These are phyloP conservation scores for Tetracladium maxilliforme DNA, from an alignment of 2,329 filamentous ascomycete genomes.

Conservation along the genomic window DNA sequence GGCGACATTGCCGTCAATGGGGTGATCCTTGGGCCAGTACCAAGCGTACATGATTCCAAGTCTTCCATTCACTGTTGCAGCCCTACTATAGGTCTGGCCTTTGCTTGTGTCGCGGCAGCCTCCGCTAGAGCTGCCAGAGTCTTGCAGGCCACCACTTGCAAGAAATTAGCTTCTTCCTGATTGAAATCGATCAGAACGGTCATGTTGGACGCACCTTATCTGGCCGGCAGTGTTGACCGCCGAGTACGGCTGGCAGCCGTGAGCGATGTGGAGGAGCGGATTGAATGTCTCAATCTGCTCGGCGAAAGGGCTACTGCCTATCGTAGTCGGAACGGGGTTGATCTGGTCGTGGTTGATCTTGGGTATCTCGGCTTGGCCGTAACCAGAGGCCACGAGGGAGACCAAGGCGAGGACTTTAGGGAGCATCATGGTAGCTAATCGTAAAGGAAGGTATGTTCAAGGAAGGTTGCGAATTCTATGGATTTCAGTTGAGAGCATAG, in stretches of 20 bases:
- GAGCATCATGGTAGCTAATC: too few species aligned
- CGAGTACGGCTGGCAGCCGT: conserved; percentile 11
- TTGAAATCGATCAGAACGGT: not conserved
- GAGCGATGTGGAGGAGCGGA: conserved; percentile 10
- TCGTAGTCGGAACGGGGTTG: too few species aligned
- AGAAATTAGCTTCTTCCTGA: too few species aligned
- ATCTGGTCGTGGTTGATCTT: too few species aligned
- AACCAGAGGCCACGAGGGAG: too few species aligned
- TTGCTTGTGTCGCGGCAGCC: conserved; percentile 15
- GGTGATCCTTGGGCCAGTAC: conserved; percentile 30
- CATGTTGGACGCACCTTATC: conserved; percentile 2
- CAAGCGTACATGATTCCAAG: conserved; percentile 25
- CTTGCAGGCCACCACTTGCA: conserved; percentile 17
- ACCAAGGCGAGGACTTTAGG: too few species aligned
- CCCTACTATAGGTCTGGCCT: conserved; percentile 23
- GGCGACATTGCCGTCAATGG: conserved; percentile 13
- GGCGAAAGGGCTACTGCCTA: conserved; percentile 5
- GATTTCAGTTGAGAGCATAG: too few species aligned
- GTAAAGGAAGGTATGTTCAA: too few species aligned
- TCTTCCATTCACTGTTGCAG: conserved; percentile 11
- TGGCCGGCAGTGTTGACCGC: conserved; percentile 8
- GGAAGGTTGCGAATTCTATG: too few species aligned
- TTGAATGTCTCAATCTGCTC: conserved; percentile 6
- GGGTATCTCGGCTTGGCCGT: too few species aligned
- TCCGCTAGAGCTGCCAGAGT: conserved; percentile 14